These are phyloP conservation scores for Fraxinus quadrangulata DNA, from an alignment of 257 asterid species.

Conservation along the genomic window DNA sequence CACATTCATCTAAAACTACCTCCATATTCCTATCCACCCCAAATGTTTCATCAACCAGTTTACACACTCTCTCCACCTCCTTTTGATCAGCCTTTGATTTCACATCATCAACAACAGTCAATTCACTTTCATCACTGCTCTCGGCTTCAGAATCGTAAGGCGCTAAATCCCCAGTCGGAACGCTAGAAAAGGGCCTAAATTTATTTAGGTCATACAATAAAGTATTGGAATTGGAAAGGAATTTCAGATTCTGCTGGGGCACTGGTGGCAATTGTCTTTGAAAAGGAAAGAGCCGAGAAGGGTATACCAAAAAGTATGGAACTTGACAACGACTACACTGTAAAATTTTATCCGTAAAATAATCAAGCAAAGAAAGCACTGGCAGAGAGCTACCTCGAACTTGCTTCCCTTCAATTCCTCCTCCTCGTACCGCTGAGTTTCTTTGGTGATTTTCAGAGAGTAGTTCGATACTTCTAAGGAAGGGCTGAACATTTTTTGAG, in stretches of 20 bases:
- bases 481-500: slow-evolving; percentile 46
- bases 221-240: slow-evolving; percentile 13
- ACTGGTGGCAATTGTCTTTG: slow-evolving; percentile 59
- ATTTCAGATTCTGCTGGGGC: neutral
- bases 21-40: slow-evolving; percentile 85
- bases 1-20: slow-evolving; percentile 77
- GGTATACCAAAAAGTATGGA: slow-evolving; percentile 79
- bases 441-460: slow-evolving; percentile 31
- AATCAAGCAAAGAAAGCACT: slow-evolving; percentile 63
- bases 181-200: slow-evolving; percentile 43
- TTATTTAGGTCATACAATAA: slow-evolving; percentile 13
- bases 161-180: slow-evolving; percentile 30
- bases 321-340: slow-evolving; percentile 56
- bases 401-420: slow-evolving; percentile 53
- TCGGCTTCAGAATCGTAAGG: slow-evolving; percentile 47
- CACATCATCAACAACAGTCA: slow-evolving; percentile 26
- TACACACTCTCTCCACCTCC: slow-evolving; percentile 75
- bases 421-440: slow-evolving; percentile 40
- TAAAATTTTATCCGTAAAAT: slow-evolving; percentile 49
- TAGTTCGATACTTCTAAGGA: slow-evolving; percentile 36
- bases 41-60: slow-evolving; percentile 75
- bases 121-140: slow-evolving; percentile 33
- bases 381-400: slow-evolving; percentile 77
- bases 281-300: slow-evolving; percentile 64
- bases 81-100: slow-evolving; percentile 42